Percentiles rank a stretch among this genome's conserved stretches.
Evolutionary conservation across 805 yeast genomes (phyloP).

Genomic region (Saturnispora galanensis): DNA sequence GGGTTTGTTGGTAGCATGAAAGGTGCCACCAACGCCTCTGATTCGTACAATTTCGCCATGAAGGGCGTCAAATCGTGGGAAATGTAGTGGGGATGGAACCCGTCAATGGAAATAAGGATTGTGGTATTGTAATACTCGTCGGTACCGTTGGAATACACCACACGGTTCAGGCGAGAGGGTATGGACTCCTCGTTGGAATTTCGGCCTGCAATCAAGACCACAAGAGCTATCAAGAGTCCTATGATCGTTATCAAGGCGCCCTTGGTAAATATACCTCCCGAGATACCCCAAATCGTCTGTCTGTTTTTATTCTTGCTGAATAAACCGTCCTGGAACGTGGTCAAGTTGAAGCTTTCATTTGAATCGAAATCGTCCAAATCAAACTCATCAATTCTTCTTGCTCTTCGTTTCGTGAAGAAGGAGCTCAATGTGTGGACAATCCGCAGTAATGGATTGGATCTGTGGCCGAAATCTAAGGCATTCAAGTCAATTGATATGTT

Average conservation of each 20-base stretch:
- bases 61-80: conserved; percentile 59
- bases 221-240: conserved; percentile 2
- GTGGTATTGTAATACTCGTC: conserved; percentile 71
- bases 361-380: conserved; percentile 6
- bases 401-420: conserved; percentile 9
- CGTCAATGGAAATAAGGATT: conserved; percentile 70
- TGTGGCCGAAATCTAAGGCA: conserved; percentile 6
- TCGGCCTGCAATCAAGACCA: conserved; percentile 5
- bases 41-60: conserved; percentile 45
- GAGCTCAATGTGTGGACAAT: neutral
- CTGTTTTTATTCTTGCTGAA: neutral
- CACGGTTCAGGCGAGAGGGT: too few relatives aligned
- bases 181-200: too few relatives aligned
- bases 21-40: conserved; percentile 57
- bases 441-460: neutral
- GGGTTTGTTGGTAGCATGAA: conserved; percentile 85
- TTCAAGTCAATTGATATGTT: conserved; percentile 13
- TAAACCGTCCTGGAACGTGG: neutral
- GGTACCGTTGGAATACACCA: conserved; percentile 46
- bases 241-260: neutral
- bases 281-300: neutral
- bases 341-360: conserved; percentile 1
- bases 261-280: neutral
- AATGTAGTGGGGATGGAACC: conserved; percentile 85
- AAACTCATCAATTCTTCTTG: neutral